phyloP scores from a whole-genome alignment of 139 green algal genomes.

The Closterium sp. region DNA sequence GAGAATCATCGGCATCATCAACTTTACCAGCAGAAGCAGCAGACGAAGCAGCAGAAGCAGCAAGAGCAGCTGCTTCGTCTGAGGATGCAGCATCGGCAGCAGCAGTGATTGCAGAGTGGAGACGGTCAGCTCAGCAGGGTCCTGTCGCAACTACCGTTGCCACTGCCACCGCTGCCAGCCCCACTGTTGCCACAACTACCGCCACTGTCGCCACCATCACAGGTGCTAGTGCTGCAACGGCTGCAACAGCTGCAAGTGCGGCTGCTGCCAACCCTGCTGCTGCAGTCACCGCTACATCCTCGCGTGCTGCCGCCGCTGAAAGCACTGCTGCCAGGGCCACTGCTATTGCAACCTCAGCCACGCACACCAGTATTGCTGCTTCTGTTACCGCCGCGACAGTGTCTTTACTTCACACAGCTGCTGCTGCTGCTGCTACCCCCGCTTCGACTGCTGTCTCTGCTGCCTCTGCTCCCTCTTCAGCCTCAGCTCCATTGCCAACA shows the following conservation, averaged over 20 bases:
- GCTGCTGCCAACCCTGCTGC: background rate
- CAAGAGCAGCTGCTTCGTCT: no score
- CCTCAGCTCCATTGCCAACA: background rate
- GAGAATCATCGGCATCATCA: background rate
- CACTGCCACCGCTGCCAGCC: background rate
- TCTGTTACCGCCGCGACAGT: background rate
- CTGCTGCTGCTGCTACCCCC: background rate
- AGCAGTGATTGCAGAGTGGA: background rate
- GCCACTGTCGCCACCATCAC: background rate
- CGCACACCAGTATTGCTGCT: background rate
- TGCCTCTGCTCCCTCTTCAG: background rate
- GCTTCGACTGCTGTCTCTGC: background rate
- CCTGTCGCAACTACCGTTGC: background rate
- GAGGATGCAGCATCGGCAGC: background rate
- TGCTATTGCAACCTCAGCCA: background rate
- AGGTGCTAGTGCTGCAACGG: background rate
- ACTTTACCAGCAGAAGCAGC: background rate
- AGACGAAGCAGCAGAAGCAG: no score
- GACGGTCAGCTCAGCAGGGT: background rate
- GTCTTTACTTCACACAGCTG: background rate
- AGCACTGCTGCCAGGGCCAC: background rate
- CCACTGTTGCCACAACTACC: background rate
- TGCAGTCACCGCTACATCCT: background rate
- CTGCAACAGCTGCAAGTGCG: background rate
- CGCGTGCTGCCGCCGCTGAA: background rate